A percentile compares a stretch with the other conserved stretches of the same genome.
These are phyloP conservation scores for Tricholoma matsutake DNA, from an alignment of 768 basidiomycete genomes.

Conservation along the genomic window DNA sequence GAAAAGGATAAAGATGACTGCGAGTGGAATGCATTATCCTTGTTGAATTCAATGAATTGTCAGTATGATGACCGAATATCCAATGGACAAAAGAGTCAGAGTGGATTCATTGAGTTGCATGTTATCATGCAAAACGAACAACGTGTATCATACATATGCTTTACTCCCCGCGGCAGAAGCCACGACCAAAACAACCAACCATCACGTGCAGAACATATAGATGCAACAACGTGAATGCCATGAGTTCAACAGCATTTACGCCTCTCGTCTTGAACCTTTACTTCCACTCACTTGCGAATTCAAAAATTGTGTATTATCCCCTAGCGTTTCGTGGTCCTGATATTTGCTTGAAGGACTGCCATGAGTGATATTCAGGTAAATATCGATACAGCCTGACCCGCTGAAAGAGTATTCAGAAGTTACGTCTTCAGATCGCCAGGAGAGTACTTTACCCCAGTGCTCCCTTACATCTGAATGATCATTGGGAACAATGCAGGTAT, in stretches of 20 bases:
- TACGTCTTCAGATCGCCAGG: background rate
- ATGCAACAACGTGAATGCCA: conserved; percentile 2
- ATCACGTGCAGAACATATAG: background rate
- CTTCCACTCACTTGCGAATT: background rate
- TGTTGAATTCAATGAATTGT: too few species aligned
- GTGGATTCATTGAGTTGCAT: too few species aligned
- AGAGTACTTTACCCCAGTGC: background rate
- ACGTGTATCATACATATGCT: too few species aligned
- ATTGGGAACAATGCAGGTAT: background rate
- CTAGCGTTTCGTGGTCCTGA: background rate
- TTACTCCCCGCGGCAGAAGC: too few species aligned
- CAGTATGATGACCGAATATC: too few species aligned
- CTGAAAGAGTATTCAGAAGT: background rate
- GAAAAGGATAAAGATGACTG: too few species aligned
- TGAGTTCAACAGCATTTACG: conserved; percentile 6
- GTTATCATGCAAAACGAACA: too few species aligned
- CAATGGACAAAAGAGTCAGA: too few species aligned
- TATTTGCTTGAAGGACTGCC: background rate
- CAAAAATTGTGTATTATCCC: background rate
- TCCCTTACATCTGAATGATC: background rate
- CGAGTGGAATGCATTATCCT: too few species aligned
- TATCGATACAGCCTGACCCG: too few species aligned
- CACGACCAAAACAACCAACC: too few species aligned
- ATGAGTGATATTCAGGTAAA: background rate
- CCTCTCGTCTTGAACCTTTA: conserved; percentile 1